phyloP scores from a whole-genome alignment of 805 yeast species.

The Teunomyces aglyptinius region DNA sequence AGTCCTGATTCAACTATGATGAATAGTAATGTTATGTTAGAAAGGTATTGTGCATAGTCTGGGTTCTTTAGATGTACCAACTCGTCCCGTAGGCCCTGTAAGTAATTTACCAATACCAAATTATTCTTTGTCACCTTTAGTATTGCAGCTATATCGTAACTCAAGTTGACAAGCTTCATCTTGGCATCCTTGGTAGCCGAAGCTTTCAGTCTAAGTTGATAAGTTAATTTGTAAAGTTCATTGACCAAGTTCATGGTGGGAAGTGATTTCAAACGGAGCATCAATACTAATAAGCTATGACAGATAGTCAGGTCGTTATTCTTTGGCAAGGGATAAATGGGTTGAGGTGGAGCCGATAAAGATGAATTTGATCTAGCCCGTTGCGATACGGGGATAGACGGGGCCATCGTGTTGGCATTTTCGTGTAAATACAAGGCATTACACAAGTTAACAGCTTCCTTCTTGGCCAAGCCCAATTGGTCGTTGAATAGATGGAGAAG shows the following conservation, averaged over 20 bases:
- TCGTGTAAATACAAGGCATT: conserved; percentile 34
- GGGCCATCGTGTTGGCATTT: conserved; percentile 12
- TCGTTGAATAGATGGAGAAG: conserved; percentile 28
- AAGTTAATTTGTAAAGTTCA: conserved; percentile 39
- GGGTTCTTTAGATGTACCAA: conserved; percentile 8
- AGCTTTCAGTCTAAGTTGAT: conserved; percentile 28
- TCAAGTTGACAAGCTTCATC: conserved; percentile 25
- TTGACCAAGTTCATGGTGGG: conserved; percentile 43
- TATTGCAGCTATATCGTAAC: conserved; percentile 32
- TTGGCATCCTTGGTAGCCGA: conserved; percentile 8
- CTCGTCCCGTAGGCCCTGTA: conserved; percentile 23
- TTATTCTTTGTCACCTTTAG: conserved; percentile 30
- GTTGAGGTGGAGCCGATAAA: conserved; percentile 8
- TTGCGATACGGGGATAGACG: neutral
- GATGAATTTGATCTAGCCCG: conserved; percentile 2
- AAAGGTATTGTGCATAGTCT: conserved; percentile 12
- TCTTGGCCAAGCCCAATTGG: conserved; percentile 29
- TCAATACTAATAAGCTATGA: conserved; percentile 26
- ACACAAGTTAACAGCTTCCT: conserved; percentile 37
- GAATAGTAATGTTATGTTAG: conserved; percentile 21
- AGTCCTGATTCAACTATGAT: conserved; percentile 13
- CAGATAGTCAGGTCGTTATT: conserved; percentile 30
- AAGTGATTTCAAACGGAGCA: conserved; percentile 42
- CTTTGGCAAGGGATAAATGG: conserved; percentile 37
- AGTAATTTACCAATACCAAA: conserved; percentile 24